phyloP scores from a whole-genome alignment of 805 yeast species.

The Starmerella bacillaris region DNA sequence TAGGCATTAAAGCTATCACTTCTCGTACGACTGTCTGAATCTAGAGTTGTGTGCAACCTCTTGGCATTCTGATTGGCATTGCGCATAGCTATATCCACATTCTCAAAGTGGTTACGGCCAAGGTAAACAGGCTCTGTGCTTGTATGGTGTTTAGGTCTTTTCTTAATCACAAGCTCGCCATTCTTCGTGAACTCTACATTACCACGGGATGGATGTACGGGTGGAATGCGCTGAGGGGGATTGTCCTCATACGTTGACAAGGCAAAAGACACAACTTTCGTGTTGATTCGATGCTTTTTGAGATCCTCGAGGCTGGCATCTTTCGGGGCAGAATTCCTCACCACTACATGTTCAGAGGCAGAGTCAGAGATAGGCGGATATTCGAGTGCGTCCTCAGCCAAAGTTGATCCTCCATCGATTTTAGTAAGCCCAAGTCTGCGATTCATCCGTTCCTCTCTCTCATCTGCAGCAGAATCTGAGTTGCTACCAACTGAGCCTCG shows the following conservation, averaged over 20 bases:
- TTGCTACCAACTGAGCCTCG: too few relatives aligned
- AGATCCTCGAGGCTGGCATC: constrained; percentile 6
- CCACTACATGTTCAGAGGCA: neutral
- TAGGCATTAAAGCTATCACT: neutral
- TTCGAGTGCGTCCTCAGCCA: neutral
- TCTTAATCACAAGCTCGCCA: constrained; percentile 17
- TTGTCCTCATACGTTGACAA: constrained; percentile 53
- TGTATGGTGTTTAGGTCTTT: constrained; percentile 4
- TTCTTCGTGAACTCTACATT: constrained; percentile 32
- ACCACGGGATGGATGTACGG: constrained; percentile 64
- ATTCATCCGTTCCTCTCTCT: neutral
- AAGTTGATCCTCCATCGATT: neutral
- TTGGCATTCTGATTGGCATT: constrained; percentile 16
- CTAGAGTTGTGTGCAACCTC: constrained; percentile 12
- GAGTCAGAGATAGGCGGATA: neutral
- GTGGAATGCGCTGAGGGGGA: constrained; percentile 91
- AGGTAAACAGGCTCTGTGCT: constrained; percentile 6
- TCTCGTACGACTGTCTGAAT: neutral
- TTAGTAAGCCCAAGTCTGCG: neutral
- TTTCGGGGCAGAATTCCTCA: neutral
- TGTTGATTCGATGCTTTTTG: constrained; percentile 4
- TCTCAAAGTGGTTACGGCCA: constrained; percentile 12
- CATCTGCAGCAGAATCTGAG: neutral
- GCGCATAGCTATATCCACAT: constrained; percentile 8
- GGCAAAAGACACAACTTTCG: constrained; percentile 34